Evolutionary conservation across 441 rosid species (phyloP).

Genomic region (Populus hybrid): DNA sequence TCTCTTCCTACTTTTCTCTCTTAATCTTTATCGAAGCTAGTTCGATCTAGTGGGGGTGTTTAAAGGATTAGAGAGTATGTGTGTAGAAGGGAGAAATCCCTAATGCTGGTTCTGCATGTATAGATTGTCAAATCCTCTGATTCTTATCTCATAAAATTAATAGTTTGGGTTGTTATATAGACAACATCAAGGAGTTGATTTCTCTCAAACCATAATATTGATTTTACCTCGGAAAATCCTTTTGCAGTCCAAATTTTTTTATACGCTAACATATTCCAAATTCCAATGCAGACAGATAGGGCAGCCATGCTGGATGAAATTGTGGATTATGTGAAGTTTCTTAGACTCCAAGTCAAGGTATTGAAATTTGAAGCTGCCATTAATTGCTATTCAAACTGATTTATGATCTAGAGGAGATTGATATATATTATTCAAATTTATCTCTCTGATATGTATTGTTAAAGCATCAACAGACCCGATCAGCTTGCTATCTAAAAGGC

Average conservation of each 20-base stretch:
- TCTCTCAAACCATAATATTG: neutral
- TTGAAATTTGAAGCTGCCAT: neutral
- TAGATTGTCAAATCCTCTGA: neutral
- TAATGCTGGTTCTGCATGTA: neutral
- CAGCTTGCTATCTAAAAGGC: constrained; percentile 5
- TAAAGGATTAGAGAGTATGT: no score
- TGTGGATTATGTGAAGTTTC: constrained; percentile 96
- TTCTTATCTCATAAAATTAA: neutral
- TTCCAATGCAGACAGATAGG: constrained; percentile 71
- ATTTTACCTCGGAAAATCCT: neutral
- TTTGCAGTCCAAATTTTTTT: neutral
- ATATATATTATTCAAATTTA: neutral
- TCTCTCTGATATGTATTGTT: neutral
- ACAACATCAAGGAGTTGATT: neutral
- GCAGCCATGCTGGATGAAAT: constrained; percentile 99
- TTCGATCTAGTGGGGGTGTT: no score
- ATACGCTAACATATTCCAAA: constrained; percentile 7
- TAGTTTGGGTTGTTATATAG: neutral
- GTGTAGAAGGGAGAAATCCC: no score
- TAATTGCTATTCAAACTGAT: neutral
- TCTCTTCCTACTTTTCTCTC: no score
- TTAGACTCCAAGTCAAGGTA: constrained; percentile 99
- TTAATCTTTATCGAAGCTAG: no score
- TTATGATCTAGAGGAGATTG: constrained; percentile 6
- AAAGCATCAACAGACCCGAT: neutral